Evolutionary conservation across 164 flowering plant genomes (phyloP).

Genomic region (Magnolia kwangsiensis): DNA sequence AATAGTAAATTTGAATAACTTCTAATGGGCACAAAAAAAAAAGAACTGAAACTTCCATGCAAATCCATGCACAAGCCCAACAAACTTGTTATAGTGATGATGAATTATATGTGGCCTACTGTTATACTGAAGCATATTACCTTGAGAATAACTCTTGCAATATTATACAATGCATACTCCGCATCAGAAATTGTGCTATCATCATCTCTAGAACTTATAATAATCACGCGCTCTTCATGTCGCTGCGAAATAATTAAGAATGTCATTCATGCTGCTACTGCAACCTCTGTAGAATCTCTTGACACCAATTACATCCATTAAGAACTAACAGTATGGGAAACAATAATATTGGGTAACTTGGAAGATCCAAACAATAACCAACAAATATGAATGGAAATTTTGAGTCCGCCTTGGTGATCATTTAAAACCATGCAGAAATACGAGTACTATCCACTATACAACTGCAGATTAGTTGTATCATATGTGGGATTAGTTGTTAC

Average conservation of each 20-base stretch:
- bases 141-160: conserved; percentile 61
- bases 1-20: too few relatives aligned
- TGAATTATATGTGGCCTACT: too few relatives aligned
- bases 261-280: background rate
- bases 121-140: conserved; percentile 23
- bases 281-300: background rate
- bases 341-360: background rate
- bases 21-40: too few relatives aligned
- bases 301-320: background rate
- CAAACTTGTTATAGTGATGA: too few relatives aligned
- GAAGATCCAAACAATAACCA: background rate
- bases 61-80: too few relatives aligned
- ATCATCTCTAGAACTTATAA: conserved; percentile 68
- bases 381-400: background rate
- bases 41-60: too few relatives aligned
- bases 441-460: background rate
- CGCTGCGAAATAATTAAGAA: conserved; percentile 40
- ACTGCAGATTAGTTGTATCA: background rate
- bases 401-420: background rate
- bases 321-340: background rate
- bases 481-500: too few relatives aligned
- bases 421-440: background rate
- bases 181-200: conserved; percentile 56
- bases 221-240: conserved; percentile 81
- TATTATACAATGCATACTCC: conserved; percentile 69